Percentiles rank a stretch among this genome's conserved stretches.
phyloP scores from a whole-genome alignment of 192 early-diverging fungal genomes.

The Coemansia sp. region DNA sequence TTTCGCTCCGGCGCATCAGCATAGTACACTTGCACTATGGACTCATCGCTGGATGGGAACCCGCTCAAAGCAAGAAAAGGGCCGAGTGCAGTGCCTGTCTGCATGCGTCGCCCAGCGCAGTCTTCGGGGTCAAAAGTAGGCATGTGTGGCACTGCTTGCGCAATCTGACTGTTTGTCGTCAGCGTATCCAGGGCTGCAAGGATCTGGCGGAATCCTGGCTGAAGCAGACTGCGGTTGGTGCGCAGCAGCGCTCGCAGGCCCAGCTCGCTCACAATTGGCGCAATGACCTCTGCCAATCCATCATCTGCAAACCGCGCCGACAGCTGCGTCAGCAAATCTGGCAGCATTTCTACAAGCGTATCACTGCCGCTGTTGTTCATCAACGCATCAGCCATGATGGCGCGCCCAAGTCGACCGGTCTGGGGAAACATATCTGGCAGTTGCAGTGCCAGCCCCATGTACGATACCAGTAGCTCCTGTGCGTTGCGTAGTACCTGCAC shows the following conservation, averaged over 20 bases:
- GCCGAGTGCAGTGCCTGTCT: conserved; percentile 42
- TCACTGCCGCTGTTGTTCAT: conserved; percentile 13
- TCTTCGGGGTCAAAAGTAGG: conserved; percentile 35
- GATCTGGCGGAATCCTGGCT: conserved; percentile 46
- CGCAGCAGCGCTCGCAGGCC: conserved; percentile 25
- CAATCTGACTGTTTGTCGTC: conserved; percentile 18
- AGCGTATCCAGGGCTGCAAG: conserved; percentile 37
- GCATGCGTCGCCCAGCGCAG: conserved; percentile 29
- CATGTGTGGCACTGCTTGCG: conserved; percentile 33
- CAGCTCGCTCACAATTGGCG: conserved; percentile 31
- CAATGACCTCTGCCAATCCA: conserved; percentile 36
- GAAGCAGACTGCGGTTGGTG: conserved; percentile 36
- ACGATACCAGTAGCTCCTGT: conserved; percentile 72
- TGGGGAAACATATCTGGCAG: conserved; percentile 91
- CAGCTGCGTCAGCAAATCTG: conserved; percentile 21
- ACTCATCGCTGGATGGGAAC: conserved; percentile 30
- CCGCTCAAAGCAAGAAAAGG: conserved; percentile 42
- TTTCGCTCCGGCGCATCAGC: conserved; percentile 57
- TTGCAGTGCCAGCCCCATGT: conserved; percentile 78
- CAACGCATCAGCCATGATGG: conserved; percentile 21
- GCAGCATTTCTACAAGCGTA: conserved; percentile 1
- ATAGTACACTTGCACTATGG: conserved; percentile 31
- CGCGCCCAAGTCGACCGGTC: conserved; percentile 20
- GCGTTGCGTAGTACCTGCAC: conserved; percentile 58
- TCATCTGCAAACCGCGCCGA: conserved; percentile 33